Evolutionary conservation across 192 early-diverging fungal species (phyloP).

Genomic region (Geranomyces michiganensis): DNA sequence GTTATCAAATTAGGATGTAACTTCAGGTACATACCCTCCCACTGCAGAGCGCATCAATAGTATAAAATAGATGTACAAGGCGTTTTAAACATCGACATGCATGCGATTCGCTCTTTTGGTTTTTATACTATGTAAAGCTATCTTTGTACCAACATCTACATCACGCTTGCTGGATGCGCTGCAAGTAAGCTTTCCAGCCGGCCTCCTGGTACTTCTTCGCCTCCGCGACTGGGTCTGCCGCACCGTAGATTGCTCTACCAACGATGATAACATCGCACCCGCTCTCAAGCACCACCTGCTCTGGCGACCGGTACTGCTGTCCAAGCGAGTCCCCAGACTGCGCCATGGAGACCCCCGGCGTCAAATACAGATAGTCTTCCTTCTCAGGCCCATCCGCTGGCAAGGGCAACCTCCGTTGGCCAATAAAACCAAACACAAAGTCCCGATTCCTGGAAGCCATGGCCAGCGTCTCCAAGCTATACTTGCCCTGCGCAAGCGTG

Average conservation of each 20-base stretch:
- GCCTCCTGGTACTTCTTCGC: constrained; percentile 86
- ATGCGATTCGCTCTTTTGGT: too few relatives aligned
- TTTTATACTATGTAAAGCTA: too few relatives aligned
- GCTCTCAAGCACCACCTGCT: constrained; percentile 78
- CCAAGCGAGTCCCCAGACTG: constrained; percentile 84
- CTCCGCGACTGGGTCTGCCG: constrained; percentile 61
- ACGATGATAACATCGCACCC: constrained; percentile 98
- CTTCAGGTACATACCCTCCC: background rate
- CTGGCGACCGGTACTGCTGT: constrained; percentile 94
- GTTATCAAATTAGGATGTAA: constrained; percentile 26
- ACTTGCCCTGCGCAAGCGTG: constrained; percentile 78
- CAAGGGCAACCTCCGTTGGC: constrained; percentile 55
- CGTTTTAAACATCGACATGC: too few relatives aligned
- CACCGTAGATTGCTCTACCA: constrained; percentile 94
- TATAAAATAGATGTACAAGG: too few relatives aligned
- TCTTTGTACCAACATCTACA: too few relatives aligned
- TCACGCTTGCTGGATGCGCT: constrained; percentile 16
- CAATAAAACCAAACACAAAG: constrained; percentile 97
- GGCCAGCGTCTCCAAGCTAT: constrained; percentile 82
- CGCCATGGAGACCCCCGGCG: constrained; percentile 90
- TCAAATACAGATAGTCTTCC: constrained; percentile 92
- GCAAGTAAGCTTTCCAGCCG: constrained; percentile 95
- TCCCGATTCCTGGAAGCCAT: constrained; percentile 85
- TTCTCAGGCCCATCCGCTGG: constrained; percentile 60
- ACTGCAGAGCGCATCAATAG: background rate